Evolutionary conservation across 495 filamentous ascomycete species (phyloP), one percentile per base, ranked within the genome.

Genomic region (Penicillium crystallinum): DNA sequence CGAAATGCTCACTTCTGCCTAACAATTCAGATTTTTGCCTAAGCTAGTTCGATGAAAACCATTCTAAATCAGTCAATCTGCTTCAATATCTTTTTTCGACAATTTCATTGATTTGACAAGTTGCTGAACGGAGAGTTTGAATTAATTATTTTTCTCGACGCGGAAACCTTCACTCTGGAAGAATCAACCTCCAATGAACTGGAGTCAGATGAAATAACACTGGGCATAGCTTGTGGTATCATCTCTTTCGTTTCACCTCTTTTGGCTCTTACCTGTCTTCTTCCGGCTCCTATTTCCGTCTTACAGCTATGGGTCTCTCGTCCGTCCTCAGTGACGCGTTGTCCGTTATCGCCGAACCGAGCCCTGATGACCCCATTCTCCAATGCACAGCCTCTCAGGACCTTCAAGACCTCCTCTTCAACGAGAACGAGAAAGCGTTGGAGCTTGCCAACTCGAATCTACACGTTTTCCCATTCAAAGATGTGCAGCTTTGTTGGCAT

Each of bases 401-500:
- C 22, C 31, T 47, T 10, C 33, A 48, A 11, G 46, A 58, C 1
- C 45, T 72, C n/a, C 63, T 81, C n/a, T 56, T 62, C 29, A 47
- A 60, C 17, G 49, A 67, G 12, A 63, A 73, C 2, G 59, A 71
- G 14, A 49, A 65, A 22, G 69, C 76, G 6, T 61, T 81, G 6
- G 49, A 62, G 23, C 54, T 79, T 17, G 72, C 81, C 1, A 69
- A 81, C 34, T 68, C 81, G 2, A 87, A 88, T 53, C 77, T 95
- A 61, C 87, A 88, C 58, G 80, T 86, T 4, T 93, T 80, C 53
- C 79, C 86, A 4, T 96, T 85, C 70, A 83, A 80, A 57, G 78
- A 89, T 53, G 87, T 95, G 4, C 82, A 89, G 0, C 43, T 56
- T 2, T 86, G 83, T 63, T 96, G 90, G 90, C 77, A 83, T 14